Evolutionary conservation across 1,284 basidiomycete genomes (phyloP).

Genomic region (Athelia psychrophila): DNA sequence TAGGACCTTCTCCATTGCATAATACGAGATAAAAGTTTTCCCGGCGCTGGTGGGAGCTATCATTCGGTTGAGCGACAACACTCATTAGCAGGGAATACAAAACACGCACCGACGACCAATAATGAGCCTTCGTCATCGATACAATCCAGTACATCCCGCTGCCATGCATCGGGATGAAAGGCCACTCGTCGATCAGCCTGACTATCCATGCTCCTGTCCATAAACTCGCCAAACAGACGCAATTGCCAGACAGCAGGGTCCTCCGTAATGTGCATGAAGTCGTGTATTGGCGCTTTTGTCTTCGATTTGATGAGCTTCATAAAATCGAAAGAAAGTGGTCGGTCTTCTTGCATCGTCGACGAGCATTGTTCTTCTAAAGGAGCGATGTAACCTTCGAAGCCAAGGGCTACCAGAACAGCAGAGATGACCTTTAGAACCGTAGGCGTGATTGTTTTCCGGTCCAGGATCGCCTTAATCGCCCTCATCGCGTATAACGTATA

Average conservation of each 20-base stretch:
- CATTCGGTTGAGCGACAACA: conserved; percentile 1
- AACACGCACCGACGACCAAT: conserved; percentile 57
- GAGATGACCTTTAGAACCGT: conserved; percentile 35
- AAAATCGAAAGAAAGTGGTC: conserved; percentile 50
- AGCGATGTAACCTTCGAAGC: conserved; percentile 39
- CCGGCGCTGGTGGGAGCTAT: conserved; percentile 67
- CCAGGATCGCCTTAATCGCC: conserved; percentile 41
- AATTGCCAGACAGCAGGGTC: conserved; percentile 64
- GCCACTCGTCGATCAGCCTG: conserved; percentile 52
- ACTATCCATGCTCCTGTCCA: conserved; percentile 71
- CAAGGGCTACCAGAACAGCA: conserved; percentile 39
- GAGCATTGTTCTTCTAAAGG: conserved; percentile 15
- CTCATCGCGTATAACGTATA: conserved; percentile 44
- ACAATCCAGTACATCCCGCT: conserved; percentile 59
- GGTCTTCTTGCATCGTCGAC: conserved; percentile 24
- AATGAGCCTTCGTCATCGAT: conserved; percentile 58
- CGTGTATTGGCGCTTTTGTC: conserved; percentile 34
- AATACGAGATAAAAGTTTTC: conserved; percentile 75
- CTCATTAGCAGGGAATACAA: not conserved
- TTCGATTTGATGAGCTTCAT: conserved; percentile 50
- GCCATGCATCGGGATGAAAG: conserved; percentile 72
- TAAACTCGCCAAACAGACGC: conserved; percentile 63
- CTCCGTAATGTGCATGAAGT: conserved; percentile 56
- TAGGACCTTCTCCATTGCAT: conserved; percentile 70
- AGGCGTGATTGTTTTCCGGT: conserved; percentile 32